phyloP scores from a whole-genome alignment of 2,329 filamentous ascomycete genomes.

The Hymenoscyphus linearis region DNA sequence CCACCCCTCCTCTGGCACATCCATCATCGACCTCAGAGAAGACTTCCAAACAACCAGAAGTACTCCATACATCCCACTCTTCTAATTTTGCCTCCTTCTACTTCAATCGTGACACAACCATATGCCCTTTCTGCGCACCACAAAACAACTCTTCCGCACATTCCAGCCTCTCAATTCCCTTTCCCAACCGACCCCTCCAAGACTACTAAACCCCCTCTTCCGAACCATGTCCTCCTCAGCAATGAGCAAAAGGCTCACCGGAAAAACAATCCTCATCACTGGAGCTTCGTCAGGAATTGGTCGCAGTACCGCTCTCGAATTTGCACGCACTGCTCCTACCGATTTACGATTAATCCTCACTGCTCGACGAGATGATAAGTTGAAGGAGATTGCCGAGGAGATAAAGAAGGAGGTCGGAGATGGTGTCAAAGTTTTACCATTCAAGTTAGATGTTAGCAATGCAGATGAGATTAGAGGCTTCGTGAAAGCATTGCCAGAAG shows the following conservation, averaged over 20 bases:
- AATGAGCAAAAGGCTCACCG: constrained; percentile 75
- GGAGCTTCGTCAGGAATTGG: constrained; percentile 94
- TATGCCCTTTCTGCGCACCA: not conserved
- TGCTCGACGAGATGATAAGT: constrained; percentile 74
- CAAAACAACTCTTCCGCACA: not conserved
- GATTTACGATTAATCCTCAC: constrained; percentile 81
- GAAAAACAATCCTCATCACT: constrained; percentile 89
- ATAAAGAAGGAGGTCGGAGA: constrained; percentile 72
- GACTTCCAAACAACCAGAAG: not conserved
- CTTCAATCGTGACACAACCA: not conserved
- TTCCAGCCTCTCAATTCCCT: not conserved
- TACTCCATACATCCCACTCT: constrained; percentile 1
- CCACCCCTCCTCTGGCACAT: not conserved
- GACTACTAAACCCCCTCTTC: not conserved
- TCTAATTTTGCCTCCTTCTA: not conserved
- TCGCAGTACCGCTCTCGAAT: constrained; percentile 77
- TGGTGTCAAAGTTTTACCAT: constrained; percentile 75
- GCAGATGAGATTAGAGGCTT: constrained; percentile 69
- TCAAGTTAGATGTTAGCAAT: constrained; percentile 83
- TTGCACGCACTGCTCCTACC: constrained; percentile 76
- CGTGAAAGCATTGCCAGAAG: constrained; percentile 67
- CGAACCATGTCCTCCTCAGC: constrained; percentile 58
- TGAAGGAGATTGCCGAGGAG: constrained; percentile 70
- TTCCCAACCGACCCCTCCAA: not conserved
- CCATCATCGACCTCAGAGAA: not conserved